A percentile compares a stretch with the other conserved stretches of the same genome.
These are phyloP conservation scores for Cadophora gregata DNA, from an alignment of 2,329 filamentous ascomycete species.

Conservation along the genomic window DNA sequence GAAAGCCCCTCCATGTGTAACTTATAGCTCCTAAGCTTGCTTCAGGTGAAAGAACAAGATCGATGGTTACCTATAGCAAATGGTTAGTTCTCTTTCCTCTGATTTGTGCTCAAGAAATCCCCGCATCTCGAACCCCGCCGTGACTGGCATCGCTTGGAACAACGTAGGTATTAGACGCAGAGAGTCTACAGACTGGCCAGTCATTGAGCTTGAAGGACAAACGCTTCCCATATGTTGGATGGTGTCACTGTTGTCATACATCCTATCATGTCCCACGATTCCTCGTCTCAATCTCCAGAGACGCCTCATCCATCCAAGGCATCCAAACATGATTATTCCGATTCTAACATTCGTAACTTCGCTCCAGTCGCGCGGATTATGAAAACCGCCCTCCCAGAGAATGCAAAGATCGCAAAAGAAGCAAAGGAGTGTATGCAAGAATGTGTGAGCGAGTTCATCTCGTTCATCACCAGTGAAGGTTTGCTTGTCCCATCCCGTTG, in stretches of 20 bases:
- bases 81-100: conserved; percentile 75
- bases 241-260: conserved; percentile 41
- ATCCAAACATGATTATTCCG: conserved; percentile 50
- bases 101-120: conserved; percentile 55
- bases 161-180: conserved; percentile 51
- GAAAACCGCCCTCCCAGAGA: conserved; percentile 96
- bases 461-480: conserved; percentile 99
- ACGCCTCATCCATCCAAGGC: conserved; percentile 53
- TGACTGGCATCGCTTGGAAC: conserved; percentile 57
- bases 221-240: conserved; percentile 38
- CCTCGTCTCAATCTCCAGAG: conserved; percentile 56
- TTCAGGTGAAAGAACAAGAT: conserved; percentile 83
- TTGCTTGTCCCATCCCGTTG: conserved; percentile 46
- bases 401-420: conserved; percentile 98
- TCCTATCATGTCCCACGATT: conserved; percentile 64
- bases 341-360: conserved; percentile 96
- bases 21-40: conserved; percentile 20
- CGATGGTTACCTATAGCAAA: conserved; percentile 99
- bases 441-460: conserved; percentile 99
- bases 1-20: conserved; percentile 16
- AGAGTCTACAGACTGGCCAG: conserved; percentile 42
- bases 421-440: conserved; percentile 99
- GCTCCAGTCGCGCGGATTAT: conserved; percentile 98
- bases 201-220: conserved; percentile 42
- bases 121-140: conserved; percentile 39